phyloP scores from a whole-genome alignment of 352 stramenopile genomes.

The Phytophthora vignae region DNA sequence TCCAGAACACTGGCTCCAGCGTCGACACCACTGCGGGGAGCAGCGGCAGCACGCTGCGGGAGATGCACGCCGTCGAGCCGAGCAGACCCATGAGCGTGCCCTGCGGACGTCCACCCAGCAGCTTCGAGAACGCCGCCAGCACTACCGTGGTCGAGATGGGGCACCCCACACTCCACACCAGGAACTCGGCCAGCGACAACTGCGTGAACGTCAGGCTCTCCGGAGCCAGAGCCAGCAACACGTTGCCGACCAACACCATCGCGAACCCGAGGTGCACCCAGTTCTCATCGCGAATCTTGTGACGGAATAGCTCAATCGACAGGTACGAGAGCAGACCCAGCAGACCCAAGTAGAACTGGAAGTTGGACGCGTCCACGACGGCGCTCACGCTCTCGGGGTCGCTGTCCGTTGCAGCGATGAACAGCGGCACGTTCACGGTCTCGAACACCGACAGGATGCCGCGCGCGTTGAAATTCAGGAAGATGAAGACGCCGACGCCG shows the following conservation, averaged over 20 bases:
- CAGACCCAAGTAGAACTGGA: conserved; percentile 80
- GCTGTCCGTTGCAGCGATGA: conserved; percentile 64
- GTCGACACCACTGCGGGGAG: conserved; percentile 64
- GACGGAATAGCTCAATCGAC: conserved; percentile 74
- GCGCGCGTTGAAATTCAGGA: conserved; percentile 77
- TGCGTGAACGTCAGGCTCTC: conserved; percentile 52
- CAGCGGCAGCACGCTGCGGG: conserved; percentile 73
- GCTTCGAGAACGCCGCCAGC: conserved; percentile 74
- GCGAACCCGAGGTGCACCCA: conserved; percentile 73
- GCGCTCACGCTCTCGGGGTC: conserved; percentile 53
- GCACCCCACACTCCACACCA: conserved; percentile 83
- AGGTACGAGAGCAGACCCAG: conserved; percentile 77
- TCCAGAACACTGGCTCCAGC: conserved; percentile 71
- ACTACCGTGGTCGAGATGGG: conserved; percentile 76
- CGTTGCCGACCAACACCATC: conserved; percentile 64
- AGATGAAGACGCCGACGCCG: conserved; percentile 73
- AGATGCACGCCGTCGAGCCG: conserved; percentile 68
- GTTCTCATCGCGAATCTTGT: conserved; percentile 62
- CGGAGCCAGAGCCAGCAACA: conserved; percentile 55
- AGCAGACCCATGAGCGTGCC: conserved; percentile 79
- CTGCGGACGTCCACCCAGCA: conserved; percentile 69
- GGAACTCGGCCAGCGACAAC: conserved; percentile 57
- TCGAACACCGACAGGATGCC: conserved; percentile 84
- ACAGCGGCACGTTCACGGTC: conserved; percentile 82
- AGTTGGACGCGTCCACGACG: conserved; percentile 73